A percentile compares a stretch with the other conserved stretches of the same genome.
Evolutionary conservation across 345 rosid species (phyloP).

Genomic region (Salix caprea): DNA sequence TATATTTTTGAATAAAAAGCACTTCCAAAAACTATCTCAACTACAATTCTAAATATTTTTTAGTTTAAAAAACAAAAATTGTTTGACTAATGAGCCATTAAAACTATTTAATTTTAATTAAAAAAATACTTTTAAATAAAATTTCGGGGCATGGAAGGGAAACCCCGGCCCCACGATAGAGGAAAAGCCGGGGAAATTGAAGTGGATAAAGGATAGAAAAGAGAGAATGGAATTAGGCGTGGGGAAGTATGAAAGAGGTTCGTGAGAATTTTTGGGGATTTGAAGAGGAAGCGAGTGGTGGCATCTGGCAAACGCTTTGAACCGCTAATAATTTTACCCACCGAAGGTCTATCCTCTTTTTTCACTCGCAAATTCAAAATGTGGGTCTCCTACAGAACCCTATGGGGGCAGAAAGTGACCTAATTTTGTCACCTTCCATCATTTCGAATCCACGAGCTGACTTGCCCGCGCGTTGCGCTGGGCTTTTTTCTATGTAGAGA

Average conservation of each 20-base stretch:
- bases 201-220: background rate
- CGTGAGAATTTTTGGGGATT: constrained; percentile 8
- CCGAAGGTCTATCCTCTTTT: background rate
- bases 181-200: background rate
- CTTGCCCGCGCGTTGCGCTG: no score
- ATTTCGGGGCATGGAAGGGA: no score
- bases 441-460: background rate
- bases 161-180: constrained; percentile 1
- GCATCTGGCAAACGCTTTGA: background rate
- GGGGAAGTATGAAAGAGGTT: background rate
- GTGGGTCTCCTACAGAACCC: background rate
- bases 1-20: no score
- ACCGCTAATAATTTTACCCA: constrained; percentile 20
- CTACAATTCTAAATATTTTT: no score
- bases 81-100: no score
- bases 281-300: background rate
- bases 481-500: no score
- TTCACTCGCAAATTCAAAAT: constrained; percentile 3
- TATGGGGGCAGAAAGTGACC: background rate
- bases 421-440: background rate
- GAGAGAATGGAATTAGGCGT: background rate
- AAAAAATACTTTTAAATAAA: no score
- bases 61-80: no score
- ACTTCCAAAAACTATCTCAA: no score
- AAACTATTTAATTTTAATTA: no score